Evolutionary conservation across 768 basidiomycete species (phyloP).

Genomic region (Kwoniella newhampshirensis): DNA sequence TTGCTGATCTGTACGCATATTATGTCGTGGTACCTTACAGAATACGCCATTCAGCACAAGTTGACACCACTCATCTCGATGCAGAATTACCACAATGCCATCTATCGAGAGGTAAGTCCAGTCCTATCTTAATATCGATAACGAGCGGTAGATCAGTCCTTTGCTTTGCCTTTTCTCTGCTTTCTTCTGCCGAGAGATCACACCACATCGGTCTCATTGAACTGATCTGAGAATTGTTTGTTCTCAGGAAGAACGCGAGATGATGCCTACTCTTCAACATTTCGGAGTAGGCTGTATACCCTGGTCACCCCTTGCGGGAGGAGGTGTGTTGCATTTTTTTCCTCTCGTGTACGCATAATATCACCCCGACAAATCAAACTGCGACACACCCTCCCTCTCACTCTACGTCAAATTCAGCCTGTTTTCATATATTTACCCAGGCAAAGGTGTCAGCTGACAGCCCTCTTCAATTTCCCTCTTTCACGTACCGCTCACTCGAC

Average conservation of each 20-base stretch:
- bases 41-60: slow-evolving; percentile 63
- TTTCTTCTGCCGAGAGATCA: not conserved
- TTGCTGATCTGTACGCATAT: not conserved
- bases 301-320: slow-evolving; percentile 57
- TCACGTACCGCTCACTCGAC: not conserved
- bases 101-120: slow-evolving; percentile 61
- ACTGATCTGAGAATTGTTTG: too few relatives aligned
- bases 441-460: too few relatives aligned
- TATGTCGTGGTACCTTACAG: slow-evolving; percentile 46
- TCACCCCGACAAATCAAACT: too few relatives aligned
- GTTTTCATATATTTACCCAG: too few relatives aligned
- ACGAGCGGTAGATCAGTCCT: too few relatives aligned
- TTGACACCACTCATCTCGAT: slow-evolving; percentile 67
- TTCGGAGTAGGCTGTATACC: slow-evolving; percentile 63
- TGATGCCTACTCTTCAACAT: slow-evolving; percentile 46
- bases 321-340: slow-evolving; percentile 17
- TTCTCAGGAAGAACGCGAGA: slow-evolving; percentile 45
- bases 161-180: not conserved
- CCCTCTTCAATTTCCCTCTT: not conserved
- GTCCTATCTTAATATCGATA: not conserved
- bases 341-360: not conserved
- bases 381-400: too few relatives aligned
- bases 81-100: slow-evolving; percentile 66
- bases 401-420: too few relatives aligned
- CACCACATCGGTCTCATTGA: too few relatives aligned